A percentile compares a stretch with the other conserved stretches of the same genome.
phyloP scores from a whole-genome alignment of 2,329 filamentous ascomycete species.

The Cercospora sesami region DNA sequence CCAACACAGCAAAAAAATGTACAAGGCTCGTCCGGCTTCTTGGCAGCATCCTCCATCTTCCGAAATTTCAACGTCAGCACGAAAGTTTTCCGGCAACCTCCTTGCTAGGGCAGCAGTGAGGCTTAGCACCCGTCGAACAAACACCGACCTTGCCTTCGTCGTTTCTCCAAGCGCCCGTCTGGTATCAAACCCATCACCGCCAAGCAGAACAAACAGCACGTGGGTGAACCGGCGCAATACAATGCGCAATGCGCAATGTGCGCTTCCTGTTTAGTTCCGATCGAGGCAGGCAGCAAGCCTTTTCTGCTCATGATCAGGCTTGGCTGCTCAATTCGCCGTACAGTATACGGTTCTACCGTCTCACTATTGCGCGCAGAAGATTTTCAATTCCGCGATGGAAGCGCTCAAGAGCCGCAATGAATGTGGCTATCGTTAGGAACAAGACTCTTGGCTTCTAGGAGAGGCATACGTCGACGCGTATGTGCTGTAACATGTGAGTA shows the following conservation, averaged over 20 bases:
- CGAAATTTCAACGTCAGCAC: not conserved
- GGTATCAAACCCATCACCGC: not conserved
- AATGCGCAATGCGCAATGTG: not conserved
- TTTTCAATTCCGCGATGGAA: not conserved
- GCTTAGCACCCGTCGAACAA: not conserved
- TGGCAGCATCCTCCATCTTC: not conserved
- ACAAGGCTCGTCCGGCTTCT: not conserved
- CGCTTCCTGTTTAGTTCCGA: not conserved
- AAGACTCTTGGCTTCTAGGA: not conserved
- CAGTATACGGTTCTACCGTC: not conserved
- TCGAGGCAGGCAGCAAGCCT: not conserved
- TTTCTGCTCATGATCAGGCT: not conserved
- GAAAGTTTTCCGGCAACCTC: not conserved
- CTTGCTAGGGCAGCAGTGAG: not conserved
- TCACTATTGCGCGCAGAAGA: not conserved
- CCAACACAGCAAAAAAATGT: not conserved
- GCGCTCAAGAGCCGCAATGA: not conserved
- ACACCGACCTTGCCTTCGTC: not conserved
- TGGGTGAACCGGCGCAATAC: not conserved
- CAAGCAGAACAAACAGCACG: not conserved
- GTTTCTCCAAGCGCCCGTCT: not conserved
- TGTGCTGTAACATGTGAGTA: not conserved
- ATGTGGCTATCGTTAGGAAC: not conserved
- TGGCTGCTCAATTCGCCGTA: not conserved
- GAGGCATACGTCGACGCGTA: not conserved